Evolutionary conservation across 106 monocot species (phyloP).

Genomic region (Dendrobium nobile): DNA sequence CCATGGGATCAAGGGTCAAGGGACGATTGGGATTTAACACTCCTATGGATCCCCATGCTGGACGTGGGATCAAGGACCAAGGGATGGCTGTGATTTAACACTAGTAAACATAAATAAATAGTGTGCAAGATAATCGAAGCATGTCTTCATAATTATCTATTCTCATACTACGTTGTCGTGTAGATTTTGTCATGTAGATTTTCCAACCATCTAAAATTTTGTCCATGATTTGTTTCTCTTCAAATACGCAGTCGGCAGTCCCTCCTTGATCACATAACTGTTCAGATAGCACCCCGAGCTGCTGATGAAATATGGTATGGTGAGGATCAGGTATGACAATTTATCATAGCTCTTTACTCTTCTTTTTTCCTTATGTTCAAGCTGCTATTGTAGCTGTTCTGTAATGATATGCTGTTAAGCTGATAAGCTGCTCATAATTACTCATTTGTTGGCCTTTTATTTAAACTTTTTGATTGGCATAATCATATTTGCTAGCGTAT

Average conservation of each 20-base stretch:
- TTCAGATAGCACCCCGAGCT: constrained; percentile 79
- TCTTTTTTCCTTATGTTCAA: neutral
- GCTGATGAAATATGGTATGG: constrained; percentile 90
- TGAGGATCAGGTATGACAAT: constrained; percentile 45
- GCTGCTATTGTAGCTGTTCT: neutral
- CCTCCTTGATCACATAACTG: constrained; percentile 81
- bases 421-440: neutral
- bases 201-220: neutral
- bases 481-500: neutral
- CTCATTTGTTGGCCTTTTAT: neutral
- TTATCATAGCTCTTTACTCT: neutral
- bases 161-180: neutral
- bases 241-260: constrained; percentile 53
- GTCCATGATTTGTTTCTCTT: constrained; percentile 4
- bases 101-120: neutral
- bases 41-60: too few species aligned
- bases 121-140: neutral
- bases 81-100: too few species aligned
- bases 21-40: too few species aligned
- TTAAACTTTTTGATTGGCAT: neutral
- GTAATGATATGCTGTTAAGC: neutral
- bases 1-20: too few species aligned
- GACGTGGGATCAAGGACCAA: too few species aligned
- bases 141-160: neutral
- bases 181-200: neutral